These are phyloP conservation scores for Mytilinidion resinicola DNA, from an alignment of 495 filamentous ascomycete genomes.

Conservation along the genomic window DNA sequence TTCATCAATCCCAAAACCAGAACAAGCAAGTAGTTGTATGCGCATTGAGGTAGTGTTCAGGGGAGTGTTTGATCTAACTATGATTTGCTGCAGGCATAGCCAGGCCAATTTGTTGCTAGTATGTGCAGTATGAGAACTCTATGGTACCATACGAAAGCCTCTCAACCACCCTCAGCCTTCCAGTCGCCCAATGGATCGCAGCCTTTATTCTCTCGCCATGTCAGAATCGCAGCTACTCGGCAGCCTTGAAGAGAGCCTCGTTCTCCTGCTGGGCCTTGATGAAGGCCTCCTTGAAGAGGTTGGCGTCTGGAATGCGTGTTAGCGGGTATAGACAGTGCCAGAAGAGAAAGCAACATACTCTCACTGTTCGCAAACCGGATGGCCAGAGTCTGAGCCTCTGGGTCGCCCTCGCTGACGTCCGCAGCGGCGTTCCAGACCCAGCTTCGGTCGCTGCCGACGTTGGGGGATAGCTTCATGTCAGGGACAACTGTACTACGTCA, in stretches of 20 bases:
- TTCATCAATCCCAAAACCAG: too few relatives aligned
- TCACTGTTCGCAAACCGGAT: conserved; percentile 98
- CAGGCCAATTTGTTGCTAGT: conserved; percentile 14
- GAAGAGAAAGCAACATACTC: conserved; percentile 55
- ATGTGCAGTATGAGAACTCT: conserved; percentile 23
- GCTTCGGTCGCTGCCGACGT: conserved; percentile 93
- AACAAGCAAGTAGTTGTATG: too few relatives aligned
- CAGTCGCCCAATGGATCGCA: neutral
- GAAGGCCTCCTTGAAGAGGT: conserved; percentile 96
- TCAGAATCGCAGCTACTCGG: conserved; percentile 6
- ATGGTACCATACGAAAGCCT: conserved; percentile 4
- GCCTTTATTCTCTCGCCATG: neutral
- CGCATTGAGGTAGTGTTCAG: too few relatives aligned
- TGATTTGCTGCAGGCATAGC: neutral
- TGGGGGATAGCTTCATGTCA: conserved; percentile 97
- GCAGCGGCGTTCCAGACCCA: conserved; percentile 99
- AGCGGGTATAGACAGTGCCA: conserved; percentile 9
- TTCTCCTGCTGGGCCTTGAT: conserved; percentile 98
- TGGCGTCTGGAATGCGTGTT: conserved; percentile 64
- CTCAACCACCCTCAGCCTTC: conserved; percentile 1
- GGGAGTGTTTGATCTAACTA: too few relatives aligned
- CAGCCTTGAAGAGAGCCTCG: conserved; percentile 61
- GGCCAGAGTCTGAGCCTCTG: conserved; percentile 90
- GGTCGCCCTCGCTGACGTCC: conserved; percentile 96
- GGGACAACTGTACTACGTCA: conserved; percentile 71